Conservation (phyloP, 768 basidiomycete species). For the Hypsizygus marmoreus region DNA sequence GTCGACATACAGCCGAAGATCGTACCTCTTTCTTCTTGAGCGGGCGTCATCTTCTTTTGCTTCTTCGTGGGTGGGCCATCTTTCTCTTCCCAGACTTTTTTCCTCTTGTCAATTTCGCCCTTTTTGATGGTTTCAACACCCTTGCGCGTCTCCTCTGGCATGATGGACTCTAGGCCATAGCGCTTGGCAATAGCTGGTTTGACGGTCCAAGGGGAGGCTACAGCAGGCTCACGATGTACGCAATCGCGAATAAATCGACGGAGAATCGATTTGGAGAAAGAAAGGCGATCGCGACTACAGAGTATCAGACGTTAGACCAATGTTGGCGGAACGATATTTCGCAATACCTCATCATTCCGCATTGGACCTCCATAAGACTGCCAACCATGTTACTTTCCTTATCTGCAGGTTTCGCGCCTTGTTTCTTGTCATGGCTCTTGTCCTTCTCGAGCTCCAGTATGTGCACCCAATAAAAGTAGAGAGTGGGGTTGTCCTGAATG, state of each 20-base stretch:
- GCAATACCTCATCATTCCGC: slow-evolving; percentile 74
- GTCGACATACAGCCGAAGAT: too few species aligned
- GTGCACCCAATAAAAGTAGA: slow-evolving; percentile 88
- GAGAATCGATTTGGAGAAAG: slow-evolving; percentile 96
- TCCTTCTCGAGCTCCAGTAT: slow-evolving; percentile 78
- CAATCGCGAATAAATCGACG: slow-evolving; percentile 96
- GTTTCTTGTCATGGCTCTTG: slow-evolving; percentile 63
- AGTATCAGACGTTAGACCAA: slow-evolving; percentile 4
- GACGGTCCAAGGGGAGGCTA: slow-evolving; percentile 95
- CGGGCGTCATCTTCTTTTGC: slow-evolving; percentile 74
- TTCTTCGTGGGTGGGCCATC: slow-evolving; percentile 82
- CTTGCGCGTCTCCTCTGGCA: slow-evolving; percentile 83
- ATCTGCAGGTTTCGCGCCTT: slow-evolving; percentile 52
- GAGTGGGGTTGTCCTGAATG: slow-evolving; percentile 71
- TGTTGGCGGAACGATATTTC: background rate
- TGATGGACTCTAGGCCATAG: slow-evolving; percentile 82
- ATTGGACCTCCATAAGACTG: slow-evolving; percentile 82
- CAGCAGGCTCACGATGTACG: slow-evolving; percentile 87
- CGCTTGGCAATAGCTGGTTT: slow-evolving; percentile 81
- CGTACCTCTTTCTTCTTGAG: slow-evolving; percentile 75
- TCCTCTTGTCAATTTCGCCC: slow-evolving; percentile 90
- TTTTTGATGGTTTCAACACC: slow-evolving; percentile 81
- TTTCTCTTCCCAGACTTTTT: slow-evolving; percentile 88
- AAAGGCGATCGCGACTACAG: slow-evolving; percentile 86
- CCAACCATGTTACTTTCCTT: slow-evolving; percentile 68